These are phyloP conservation scores for Arthroderma uncinatum DNA, from an alignment of 2,329 filamentous ascomycete species.

Conservation along the genomic window DNA sequence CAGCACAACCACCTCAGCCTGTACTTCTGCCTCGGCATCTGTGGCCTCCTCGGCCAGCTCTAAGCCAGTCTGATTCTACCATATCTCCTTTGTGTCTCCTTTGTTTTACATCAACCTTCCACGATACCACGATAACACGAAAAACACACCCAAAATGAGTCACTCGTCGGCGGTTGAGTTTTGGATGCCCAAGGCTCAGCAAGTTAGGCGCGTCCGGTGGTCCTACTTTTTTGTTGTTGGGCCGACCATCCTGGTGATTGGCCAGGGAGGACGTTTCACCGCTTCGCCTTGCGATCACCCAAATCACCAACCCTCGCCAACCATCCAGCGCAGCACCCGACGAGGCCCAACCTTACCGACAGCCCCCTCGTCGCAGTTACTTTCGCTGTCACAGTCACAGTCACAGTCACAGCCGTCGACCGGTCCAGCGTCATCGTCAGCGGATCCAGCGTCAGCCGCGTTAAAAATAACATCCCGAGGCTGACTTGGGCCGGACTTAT, in stretches of 20 bases:
- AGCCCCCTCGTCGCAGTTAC: background rate
- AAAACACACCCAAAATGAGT: background rate
- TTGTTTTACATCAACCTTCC: background rate
- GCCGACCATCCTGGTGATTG: conserved; percentile 2
- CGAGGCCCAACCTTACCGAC: background rate
- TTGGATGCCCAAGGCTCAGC: background rate
- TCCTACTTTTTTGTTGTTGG: background rate
- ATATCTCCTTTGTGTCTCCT: background rate
- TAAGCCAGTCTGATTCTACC: background rate
- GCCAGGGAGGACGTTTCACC: background rate
- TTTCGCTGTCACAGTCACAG: background rate
- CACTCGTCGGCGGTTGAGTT: background rate
- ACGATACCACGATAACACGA: background rate
- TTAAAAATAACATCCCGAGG: background rate
- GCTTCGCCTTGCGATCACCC: background rate
- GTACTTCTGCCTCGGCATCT: background rate
- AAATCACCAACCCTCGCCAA: background rate
- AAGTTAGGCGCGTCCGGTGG: background rate
- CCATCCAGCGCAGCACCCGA: background rate
- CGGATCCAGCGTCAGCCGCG: background rate
- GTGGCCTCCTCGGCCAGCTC: background rate
- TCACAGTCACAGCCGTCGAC: background rate
- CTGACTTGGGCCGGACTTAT: background rate
- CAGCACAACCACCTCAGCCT: background rate
- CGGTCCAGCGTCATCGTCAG: background rate